Conservation (phyloP, 148 eudicot species). For the Diospyros lotus region DNA sequence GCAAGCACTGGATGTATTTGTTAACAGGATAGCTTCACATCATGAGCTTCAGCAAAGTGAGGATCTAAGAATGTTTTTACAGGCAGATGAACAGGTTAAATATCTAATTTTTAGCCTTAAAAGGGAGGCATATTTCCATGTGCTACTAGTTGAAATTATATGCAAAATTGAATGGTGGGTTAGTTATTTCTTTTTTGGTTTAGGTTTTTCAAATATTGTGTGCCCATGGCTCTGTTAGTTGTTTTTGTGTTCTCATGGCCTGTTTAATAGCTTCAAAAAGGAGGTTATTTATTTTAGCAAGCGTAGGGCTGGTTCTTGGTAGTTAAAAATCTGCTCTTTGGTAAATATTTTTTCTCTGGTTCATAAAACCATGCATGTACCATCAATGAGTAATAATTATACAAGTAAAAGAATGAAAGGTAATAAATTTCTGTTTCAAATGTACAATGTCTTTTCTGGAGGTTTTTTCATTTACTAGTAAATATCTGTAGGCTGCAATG, state of each 20-base stretch:
- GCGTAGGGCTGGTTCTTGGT: background rate
- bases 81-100: slow-evolving; percentile 90
- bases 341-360: background rate
- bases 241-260: background rate
- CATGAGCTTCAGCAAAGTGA: slow-evolving; percentile 82
- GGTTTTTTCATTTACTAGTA: background rate
- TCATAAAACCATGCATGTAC: background rate
- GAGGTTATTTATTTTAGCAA: background rate
- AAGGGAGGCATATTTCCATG: background rate
- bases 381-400: background rate
- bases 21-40: slow-evolving; percentile 89
- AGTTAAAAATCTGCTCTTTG: background rate
- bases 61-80: slow-evolving; percentile 84
- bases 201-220: background rate
- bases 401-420: background rate
- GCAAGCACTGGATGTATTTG: slow-evolving; percentile 82
- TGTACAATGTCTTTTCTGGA: background rate
- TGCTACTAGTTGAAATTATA: background rate
- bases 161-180: background rate
- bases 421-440: background rate
- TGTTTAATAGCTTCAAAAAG: background rate
- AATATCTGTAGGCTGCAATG: background rate
- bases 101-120: slow-evolving; percentile 17
- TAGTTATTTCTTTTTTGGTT: background rate
- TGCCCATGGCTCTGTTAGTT: background rate